Percentiles rank a stretch among this genome's conserved stretches.
These are phyloP conservation scores for Schwanniomyces pseudopolymorphus DNA, from an alignment of 805 yeast species.

Conservation along the genomic window DNA sequence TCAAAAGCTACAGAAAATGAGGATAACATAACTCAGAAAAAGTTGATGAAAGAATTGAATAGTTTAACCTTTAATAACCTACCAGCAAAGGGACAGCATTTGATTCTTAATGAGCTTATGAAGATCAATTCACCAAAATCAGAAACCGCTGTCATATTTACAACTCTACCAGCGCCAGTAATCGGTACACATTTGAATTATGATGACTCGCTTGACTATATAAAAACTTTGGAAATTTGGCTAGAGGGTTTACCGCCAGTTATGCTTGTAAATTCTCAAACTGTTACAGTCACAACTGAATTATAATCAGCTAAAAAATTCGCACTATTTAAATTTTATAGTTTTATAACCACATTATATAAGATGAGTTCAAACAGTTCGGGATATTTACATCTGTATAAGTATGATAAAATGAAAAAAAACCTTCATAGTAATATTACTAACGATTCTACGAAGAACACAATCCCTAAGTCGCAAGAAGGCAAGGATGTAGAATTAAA, in stretches of 20 bases:
- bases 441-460: slow-evolving; percentile 9
- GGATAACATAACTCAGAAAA: slow-evolving; percentile 26
- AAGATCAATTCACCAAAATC: slow-evolving; percentile 49
- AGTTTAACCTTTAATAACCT: slow-evolving; percentile 69
- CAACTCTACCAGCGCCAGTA: slow-evolving; percentile 88
- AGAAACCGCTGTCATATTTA: slow-evolving; percentile 70
- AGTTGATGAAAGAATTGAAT: slow-evolving; percentile 37
- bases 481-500: slow-evolving; percentile 14
- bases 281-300: slow-evolving; percentile 95
- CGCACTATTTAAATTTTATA: neutral
- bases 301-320: slow-evolving; percentile 35
- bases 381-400: slow-evolving; percentile 1
- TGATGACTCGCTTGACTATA: slow-evolving; percentile 69
- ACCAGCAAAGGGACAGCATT: slow-evolving; percentile 90
- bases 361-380: neutral
- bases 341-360: neutral
- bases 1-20: neutral
- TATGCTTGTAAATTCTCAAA: slow-evolving; percentile 81
- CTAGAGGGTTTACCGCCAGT: slow-evolving; percentile 80
- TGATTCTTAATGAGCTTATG: slow-evolving; percentile 88
- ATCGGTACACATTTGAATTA: slow-evolving; percentile 76
- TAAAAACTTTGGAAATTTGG: slow-evolving; percentile 77
- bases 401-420: slow-evolving; percentile 1
- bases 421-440: slow-evolving; percentile 10
- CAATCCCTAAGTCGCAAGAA: neutral